phyloP scores from a whole-genome alignment of 495 filamentous ascomycete species.

The Penicillium pancosmium region DNA sequence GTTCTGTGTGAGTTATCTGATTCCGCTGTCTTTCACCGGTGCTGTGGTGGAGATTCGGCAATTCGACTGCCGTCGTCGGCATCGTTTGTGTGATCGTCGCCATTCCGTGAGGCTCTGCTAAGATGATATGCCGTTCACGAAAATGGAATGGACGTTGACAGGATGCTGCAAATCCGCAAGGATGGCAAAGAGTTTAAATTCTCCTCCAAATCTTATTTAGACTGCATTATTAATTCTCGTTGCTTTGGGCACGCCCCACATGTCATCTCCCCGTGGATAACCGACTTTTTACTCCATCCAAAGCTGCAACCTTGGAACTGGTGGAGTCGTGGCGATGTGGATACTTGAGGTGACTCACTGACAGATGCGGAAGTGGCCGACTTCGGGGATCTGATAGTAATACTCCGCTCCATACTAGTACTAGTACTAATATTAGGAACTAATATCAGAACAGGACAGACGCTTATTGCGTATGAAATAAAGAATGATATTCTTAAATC shows the following conservation, averaged over 20 bases:
- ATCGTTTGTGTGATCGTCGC: slow-evolving; percentile 21
- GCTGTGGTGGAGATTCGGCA: slow-evolving; percentile 14
- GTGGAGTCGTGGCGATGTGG: slow-evolving; percentile 1
- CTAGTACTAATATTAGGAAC: background rate
- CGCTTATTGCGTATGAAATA: too few species aligned
- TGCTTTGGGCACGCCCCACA: background rate
- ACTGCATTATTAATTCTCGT: slow-evolving; percentile 3
- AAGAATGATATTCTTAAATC: too few species aligned
- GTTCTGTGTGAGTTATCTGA: slow-evolving; percentile 4
- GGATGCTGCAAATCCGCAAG: too few species aligned
- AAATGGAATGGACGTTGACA: too few species aligned
- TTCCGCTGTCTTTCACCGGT: slow-evolving; percentile 23
- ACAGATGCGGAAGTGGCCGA: background rate
- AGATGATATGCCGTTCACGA: too few species aligned
- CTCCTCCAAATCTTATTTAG: background rate
- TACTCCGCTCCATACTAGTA: too few species aligned
- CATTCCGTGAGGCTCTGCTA: slow-evolving; percentile 7
- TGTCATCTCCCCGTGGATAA: background rate
- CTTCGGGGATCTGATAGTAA: background rate
- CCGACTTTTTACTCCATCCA: background rate
- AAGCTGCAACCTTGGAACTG: background rate
- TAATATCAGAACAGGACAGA: background rate
- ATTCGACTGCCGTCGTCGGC: slow-evolving; percentile 25
- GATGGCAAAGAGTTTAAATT: background rate
- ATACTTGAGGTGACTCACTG: background rate